Evolutionary conservation across 2,329 filamentous ascomycete species (phyloP).

Genomic region (Penicillium sp.): DNA sequence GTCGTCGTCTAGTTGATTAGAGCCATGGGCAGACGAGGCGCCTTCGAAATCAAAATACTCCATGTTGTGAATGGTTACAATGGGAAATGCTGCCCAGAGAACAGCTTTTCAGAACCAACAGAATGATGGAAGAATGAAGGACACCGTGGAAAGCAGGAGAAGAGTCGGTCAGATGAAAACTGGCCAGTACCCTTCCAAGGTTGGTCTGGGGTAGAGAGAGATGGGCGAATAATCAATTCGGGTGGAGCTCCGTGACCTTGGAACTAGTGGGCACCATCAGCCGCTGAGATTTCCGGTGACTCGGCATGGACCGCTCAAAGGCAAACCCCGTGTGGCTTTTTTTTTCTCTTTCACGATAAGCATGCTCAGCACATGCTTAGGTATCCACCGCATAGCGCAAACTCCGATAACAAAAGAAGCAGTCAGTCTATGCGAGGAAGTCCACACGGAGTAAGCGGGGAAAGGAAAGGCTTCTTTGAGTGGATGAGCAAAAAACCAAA

Average conservation of each 20-base stretch:
- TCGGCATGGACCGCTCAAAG: constrained; percentile 9
- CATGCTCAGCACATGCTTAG: not conserved
- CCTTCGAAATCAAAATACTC: constrained; percentile 52
- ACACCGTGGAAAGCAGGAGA: constrained; percentile 10
- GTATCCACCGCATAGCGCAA: not conserved
- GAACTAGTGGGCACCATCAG: constrained; percentile 10
- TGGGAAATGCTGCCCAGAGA: not conserved
- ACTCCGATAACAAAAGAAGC: not conserved
- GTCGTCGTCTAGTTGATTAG: constrained; percentile 40
- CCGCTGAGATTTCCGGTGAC: constrained; percentile 11
- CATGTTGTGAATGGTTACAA: constrained; percentile 30
- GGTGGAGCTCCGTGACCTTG: constrained; percentile 16
- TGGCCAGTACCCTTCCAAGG: constrained; percentile 8
- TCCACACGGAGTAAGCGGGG: constrained; percentile 10
- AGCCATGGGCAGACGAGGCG: constrained; percentile 39
- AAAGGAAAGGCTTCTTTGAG: not conserved
- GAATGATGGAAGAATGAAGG: not conserved
- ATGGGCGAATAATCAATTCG: constrained; percentile 19
- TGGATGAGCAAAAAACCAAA: constrained; percentile 6
- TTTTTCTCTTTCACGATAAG: not conserved
- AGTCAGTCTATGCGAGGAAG: not conserved
- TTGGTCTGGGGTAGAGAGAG: constrained; percentile 31
- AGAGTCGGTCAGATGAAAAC: constrained; percentile 21
- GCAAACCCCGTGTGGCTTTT: not conserved
- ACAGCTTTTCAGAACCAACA: not conserved